Percentiles rank a stretch among this genome's conserved stretches.
These are phyloP conservation scores for Mortierella alpina DNA, from an alignment of 192 early-diverging fungal genomes.

Conservation along the genomic window DNA sequence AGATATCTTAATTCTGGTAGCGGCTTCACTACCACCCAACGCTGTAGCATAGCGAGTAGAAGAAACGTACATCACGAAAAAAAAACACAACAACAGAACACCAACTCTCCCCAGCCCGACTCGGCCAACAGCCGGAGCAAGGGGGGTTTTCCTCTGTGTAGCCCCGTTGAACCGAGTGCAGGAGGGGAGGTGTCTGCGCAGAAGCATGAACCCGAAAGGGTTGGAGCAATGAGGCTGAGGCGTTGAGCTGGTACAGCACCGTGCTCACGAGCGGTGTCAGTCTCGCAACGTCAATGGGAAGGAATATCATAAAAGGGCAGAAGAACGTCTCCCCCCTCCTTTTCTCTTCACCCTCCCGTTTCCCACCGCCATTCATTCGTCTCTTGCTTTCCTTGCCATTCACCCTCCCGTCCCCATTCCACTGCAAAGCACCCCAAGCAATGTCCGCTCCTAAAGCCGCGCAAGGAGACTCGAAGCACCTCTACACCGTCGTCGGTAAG, in stretches of 20 bases:
- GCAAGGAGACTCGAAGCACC: slow-evolving; percentile 30
- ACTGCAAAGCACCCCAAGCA: background rate
- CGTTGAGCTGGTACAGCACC: too few species aligned
- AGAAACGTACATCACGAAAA: background rate
- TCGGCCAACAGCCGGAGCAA: too few species aligned
- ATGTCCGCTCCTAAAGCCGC: background rate
- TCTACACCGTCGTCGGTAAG: slow-evolving; percentile 49
- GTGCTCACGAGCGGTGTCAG: too few species aligned
- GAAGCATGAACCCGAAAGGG: too few species aligned
- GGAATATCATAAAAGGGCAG: too few species aligned
- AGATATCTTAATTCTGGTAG: slow-evolving; percentile 65
- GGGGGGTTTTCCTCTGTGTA: too few species aligned
- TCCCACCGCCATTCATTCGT: background rate
- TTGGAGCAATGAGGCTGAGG: too few species aligned
- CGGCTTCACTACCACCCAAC: slow-evolving; percentile 45
- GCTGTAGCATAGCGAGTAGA: slow-evolving; percentile 17
- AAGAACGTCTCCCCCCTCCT: background rate
- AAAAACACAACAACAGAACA: background rate
- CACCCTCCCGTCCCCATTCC: background rate
- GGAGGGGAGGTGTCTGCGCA: too few species aligned
- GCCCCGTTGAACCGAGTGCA: too few species aligned
- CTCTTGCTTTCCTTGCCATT: background rate
- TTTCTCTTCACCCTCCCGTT: background rate
- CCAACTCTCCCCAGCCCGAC: too few species aligned
- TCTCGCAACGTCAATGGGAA: too few species aligned